Evolutionary conservation across 2,329 filamentous ascomycete species (phyloP), one percentile per base, ranked within the genome.

Genomic region (Fusarium sp.): DNA sequence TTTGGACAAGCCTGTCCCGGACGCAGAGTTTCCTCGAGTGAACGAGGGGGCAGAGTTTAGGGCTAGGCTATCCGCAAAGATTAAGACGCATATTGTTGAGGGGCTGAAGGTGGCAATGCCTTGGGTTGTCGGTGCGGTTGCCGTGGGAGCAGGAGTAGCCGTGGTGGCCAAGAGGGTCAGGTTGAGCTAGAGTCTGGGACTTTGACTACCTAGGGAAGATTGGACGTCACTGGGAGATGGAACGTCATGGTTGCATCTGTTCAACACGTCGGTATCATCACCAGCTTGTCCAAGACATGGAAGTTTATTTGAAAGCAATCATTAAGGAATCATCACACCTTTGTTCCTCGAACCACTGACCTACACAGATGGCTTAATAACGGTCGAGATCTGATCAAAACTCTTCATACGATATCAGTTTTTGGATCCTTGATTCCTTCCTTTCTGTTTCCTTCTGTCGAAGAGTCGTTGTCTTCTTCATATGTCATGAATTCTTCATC

Each of bases 1-100:
- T 53, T 62, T 84, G 16, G 82, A 59, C 0, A 81, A 80, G 46
- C 70, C 76, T 1, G 68, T 81, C 14, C 83, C 83, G 0, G 74
- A 77, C 5, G 70, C 66, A 2, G 70, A 76, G 40, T 83, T 83
- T 40, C 81, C 81, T 0, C 74, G 74, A 65, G 72, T 80, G 1
- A 83, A 83, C 16, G 79, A 82, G 65, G 70, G 75, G 9, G 75
- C 71, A 3, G 75, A 74, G 51, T 20, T 79, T 29, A 56, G 62
- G 16, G 65, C 55, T 1, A 33, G 62, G 7, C 59, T 77, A 1
- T n/a, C 36, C 1, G 68, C 51, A 0, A 75, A 76, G 66, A 42
- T 65, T 0, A 36, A 46, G 60, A 68, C 49, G 9, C 62, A 77
- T 27, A 5, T 64, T 17, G 2, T 6, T 38, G 64, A 10, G 5